Conservation (phyloP, 768 basidiomycete genomes). For the Auricularia cornea region DNA sequence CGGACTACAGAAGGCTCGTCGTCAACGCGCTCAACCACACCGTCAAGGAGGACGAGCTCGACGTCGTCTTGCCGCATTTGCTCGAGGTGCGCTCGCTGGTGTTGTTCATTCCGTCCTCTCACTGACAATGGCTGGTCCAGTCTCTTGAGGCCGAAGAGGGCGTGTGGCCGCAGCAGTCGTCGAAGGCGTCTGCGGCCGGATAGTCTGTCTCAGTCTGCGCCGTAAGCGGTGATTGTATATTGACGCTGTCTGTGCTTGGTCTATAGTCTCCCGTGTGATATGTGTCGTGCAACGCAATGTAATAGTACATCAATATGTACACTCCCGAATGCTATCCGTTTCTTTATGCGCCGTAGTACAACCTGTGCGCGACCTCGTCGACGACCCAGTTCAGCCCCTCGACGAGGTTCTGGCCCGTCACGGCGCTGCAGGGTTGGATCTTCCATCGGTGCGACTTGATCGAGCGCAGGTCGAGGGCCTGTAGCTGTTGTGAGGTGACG, state of each 20-base stretch:
- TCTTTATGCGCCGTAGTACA: slow-evolving; percentile 63
- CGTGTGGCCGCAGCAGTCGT: background rate
- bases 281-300: background rate
- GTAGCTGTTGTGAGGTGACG: slow-evolving; percentile 31
- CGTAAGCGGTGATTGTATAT: background rate
- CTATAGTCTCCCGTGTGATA: background rate
- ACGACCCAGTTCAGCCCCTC: slow-evolving; percentile 90
- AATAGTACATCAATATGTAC: no score
- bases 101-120: background rate
- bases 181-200: background rate
- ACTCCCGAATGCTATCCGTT: background rate
- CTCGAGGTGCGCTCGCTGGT: background rate
- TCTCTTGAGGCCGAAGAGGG: background rate
- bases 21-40: background rate
- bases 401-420: slow-evolving; percentile 78
- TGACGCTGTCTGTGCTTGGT: background rate
- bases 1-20: slow-evolving; percentile 81
- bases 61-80: background rate
- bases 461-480: slow-evolving; percentile 73
- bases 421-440: slow-evolving; percentile 86
- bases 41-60: background rate
- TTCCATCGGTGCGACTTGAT: slow-evolving; percentile 88
- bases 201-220: no score
- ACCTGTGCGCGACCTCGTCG: slow-evolving; percentile 72
- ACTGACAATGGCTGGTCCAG: background rate